A percentile compares a stretch with the other conserved stretches of the same genome.
Evolutionary conservation across 2,329 filamentous ascomycete species (phyloP).

Genomic region (Pestalotiopsis sp.): DNA sequence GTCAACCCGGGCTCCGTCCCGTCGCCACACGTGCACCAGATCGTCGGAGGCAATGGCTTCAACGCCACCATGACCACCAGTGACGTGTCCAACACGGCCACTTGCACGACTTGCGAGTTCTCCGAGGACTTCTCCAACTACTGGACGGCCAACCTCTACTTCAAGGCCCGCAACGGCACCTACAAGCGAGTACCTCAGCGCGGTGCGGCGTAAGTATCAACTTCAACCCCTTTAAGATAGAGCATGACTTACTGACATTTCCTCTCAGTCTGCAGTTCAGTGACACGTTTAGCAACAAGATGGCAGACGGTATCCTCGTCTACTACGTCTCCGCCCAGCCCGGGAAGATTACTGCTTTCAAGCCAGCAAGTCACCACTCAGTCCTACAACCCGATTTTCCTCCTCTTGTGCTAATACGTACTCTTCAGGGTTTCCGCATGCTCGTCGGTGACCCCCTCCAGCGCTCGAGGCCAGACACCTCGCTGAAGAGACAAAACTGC

Average conservation of each 20-base stretch:
- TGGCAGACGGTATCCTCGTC: conserved; percentile 31
- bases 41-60: conserved; percentile 33
- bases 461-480: conserved; percentile 15
- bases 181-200: conserved; percentile 31
- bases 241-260: not conserved
- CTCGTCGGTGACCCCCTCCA: conserved; percentile 42
- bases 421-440: conserved; percentile 46
- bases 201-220: conserved; percentile 8
- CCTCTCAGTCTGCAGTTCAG: not conserved
- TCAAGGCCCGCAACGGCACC: conserved; percentile 30
- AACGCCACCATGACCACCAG: conserved; percentile 30
- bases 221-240: not conserved
- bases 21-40: conserved; percentile 33
- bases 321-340: conserved; percentile 40
- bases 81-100: conserved; percentile 25
- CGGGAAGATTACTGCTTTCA: conserved; percentile 14
- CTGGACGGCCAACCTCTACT: conserved; percentile 30
- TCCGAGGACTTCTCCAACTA: conserved; percentile 32
- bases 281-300: conserved; percentile 26
- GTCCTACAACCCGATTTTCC: not conserved
- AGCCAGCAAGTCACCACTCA: not conserved
- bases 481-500: conserved; percentile 36
- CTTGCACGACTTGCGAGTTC: conserved; percentile 31
- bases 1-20: conserved; percentile 29
- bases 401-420: not conserved